A percentile compares a stretch with the other conserved stretches of the same genome.
Conservation (phyloP, 106 monocot species). For the Posidonia australis region DNA sequence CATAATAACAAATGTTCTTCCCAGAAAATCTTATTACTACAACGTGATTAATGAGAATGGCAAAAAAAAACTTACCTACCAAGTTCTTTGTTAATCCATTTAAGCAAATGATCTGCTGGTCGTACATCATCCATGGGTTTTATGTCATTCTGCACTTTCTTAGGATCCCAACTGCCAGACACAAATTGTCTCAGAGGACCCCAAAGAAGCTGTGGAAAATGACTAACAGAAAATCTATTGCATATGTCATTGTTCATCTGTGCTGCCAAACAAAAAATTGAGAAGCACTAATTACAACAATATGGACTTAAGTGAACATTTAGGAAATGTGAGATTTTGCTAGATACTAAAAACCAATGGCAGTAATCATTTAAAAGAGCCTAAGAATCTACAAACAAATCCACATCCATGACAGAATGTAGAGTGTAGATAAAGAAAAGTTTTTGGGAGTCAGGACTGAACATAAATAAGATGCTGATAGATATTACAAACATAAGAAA, state of each 20-base stretch:
- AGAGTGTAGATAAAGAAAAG: no score
- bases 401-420: no score
- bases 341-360: neutral
- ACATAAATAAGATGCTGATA: no score
- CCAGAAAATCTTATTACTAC: neutral
- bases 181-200: conserved; percentile 61
- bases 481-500: no score
- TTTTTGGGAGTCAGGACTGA: no score
- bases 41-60: neutral
- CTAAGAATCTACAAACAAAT: no score
- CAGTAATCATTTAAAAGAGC: neutral
- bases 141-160: conserved; percentile 60
- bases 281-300: neutral
- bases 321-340: neutral
- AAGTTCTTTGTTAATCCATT: conserved; percentile 84
- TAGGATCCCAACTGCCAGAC: conserved; percentile 46
- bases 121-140: conserved; percentile 61
- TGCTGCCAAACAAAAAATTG: conserved; percentile 46
- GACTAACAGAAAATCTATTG: conserved; percentile 64
- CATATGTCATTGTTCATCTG: conserved; percentile 84
- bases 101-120: conserved; percentile 69
- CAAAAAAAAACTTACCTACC: conserved; percentile 49
- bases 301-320: neutral
- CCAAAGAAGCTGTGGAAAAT: conserved; percentile 81
- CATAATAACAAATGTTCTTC: neutral